These are phyloP conservation scores for Passalora sequoiae DNA, from an alignment of 2,329 filamentous ascomycete species.

Conservation along the genomic window DNA sequence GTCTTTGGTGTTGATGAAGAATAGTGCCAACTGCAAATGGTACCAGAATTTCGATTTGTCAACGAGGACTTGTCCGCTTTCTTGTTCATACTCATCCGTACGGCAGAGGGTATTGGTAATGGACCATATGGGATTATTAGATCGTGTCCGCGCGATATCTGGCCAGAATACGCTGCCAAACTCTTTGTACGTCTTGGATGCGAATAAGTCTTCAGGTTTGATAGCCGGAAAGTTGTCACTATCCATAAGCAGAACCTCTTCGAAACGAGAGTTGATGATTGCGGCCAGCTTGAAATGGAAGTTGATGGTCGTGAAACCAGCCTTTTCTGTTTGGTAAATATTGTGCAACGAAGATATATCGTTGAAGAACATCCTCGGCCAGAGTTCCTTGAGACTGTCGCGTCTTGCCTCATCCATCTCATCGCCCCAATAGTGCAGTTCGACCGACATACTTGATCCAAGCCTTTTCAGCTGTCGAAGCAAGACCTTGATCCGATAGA, in stretches of 20 bases:
- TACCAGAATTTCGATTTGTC: conserved; percentile 35
- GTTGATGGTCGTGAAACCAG: conserved; percentile 1
- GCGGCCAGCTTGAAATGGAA: conserved; percentile 35
- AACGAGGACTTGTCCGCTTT: conserved; percentile 35
- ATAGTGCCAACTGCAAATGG: conserved; percentile 34
- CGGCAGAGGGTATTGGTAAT: conserved; percentile 33
- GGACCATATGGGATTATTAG: conserved; percentile 27
- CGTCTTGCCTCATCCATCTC: conserved; percentile 24
- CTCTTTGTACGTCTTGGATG: conserved; percentile 26
- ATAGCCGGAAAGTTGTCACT: conserved; percentile 35
- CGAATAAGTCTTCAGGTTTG: conserved; percentile 30
- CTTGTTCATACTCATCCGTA: conserved; percentile 33
- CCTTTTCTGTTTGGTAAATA: conserved; percentile 14
- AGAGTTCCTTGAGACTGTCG: conserved; percentile 17
- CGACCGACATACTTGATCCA: conserved; percentile 26
- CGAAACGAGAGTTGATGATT: conserved; percentile 35
- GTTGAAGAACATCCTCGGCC: conserved; percentile 27
- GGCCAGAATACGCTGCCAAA: conserved; percentile 36
- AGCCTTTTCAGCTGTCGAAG: conserved; percentile 17
- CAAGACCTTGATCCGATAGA: conserved; percentile 25
- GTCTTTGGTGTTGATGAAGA: conserved; percentile 27
- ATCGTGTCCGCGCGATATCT: conserved; percentile 30
- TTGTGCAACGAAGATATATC: conserved; percentile 25
- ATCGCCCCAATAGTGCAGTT: conserved; percentile 31
- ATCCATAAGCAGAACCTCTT: conserved; percentile 34